phyloP scores from a whole-genome alignment of 768 basidiomycete species.

The Trametes villosa region DNA sequence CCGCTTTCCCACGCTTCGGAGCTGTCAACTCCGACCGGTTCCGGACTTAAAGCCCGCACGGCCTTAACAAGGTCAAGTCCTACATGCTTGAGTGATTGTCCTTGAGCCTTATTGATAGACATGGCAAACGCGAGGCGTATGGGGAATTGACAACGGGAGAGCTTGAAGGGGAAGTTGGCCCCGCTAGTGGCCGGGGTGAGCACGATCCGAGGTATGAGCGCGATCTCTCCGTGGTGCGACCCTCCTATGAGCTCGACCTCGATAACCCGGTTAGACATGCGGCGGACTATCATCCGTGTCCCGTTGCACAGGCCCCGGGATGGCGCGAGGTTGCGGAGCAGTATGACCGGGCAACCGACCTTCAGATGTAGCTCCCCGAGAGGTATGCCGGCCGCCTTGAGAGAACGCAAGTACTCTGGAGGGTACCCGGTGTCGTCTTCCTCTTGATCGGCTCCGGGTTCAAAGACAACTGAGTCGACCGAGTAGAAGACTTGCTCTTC shows the following conservation, averaged over 20 bases:
- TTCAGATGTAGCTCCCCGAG: conserved; percentile 24
- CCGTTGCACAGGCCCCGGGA: conserved; percentile 42
- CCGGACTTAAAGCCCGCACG: too few relatives aligned
- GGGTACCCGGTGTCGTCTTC: too few relatives aligned
- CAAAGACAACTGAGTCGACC: conserved; percentile 25
- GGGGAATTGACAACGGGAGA: conserved; percentile 47
- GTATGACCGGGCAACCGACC: conserved; percentile 41
- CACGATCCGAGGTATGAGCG: conserved; percentile 38
- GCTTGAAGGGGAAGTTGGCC: conserved; percentile 32
- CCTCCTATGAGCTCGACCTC: conserved; percentile 43
- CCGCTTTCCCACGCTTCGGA: too few relatives aligned
- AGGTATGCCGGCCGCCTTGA: conserved; percentile 46
- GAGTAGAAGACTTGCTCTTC: conserved; percentile 23
- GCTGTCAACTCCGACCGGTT: too few relatives aligned
- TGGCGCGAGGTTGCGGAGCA: conserved; percentile 48
- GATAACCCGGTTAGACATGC: conserved; percentile 35
- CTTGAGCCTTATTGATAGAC: conserved; percentile 44
- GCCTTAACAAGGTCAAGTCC: too few relatives aligned
- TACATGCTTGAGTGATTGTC: conserved; percentile 49
- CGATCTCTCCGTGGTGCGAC: conserved; percentile 39
- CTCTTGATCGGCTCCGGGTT: too few relatives aligned
- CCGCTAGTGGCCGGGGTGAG: conserved; percentile 28
- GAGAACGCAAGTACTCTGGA: conserved; percentile 31
- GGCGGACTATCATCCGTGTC: conserved; percentile 35
- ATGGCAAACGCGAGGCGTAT: conserved; percentile 44